Evolutionary conservation across 805 yeast species (phyloP).

Genomic region (Ogataea philodendri): DNA sequence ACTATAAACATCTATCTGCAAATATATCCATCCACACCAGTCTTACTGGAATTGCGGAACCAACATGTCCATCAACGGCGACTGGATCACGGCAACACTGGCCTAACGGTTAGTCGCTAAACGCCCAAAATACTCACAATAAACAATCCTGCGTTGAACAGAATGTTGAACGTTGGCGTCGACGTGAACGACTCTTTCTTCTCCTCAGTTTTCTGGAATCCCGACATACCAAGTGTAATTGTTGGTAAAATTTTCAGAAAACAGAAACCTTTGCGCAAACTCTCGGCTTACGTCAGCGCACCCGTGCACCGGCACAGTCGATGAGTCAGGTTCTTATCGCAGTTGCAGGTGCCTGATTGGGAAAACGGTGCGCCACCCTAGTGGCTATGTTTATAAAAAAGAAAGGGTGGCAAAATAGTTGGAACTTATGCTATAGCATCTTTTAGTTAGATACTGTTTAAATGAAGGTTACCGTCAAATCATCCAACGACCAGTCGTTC

Average conservation of each 20-base stretch:
- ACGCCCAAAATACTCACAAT: slow-evolving; percentile 34
- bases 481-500: slow-evolving; percentile 33
- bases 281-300: slow-evolving; percentile 2
- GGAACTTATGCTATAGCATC: slow-evolving; percentile 5
- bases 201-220: slow-evolving; percentile 28
- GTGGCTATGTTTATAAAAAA: slow-evolving; percentile 13
- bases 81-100: slow-evolving; percentile 74
- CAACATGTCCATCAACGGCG: slow-evolving; percentile 76
- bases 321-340: slow-evolving; percentile 5
- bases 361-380: slow-evolving; percentile 10
- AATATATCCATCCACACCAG: not conserved
- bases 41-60: slow-evolving; percentile 57
- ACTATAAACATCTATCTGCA: not conserved
- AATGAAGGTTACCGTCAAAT: slow-evolving; percentile 51
- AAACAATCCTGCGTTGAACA: slow-evolving; percentile 61
- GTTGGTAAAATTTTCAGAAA: slow-evolving; percentile 8
- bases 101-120: slow-evolving; percentile 36
- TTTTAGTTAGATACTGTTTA: slow-evolving; percentile 4
- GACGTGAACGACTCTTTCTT: slow-evolving; percentile 49
- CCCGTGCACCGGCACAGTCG: slow-evolving; percentile 7
- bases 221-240: slow-evolving; percentile 32
- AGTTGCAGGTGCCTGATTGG: slow-evolving; percentile 2
- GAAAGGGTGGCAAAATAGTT: slow-evolving; percentile 20
- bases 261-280: too few species aligned
- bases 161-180: slow-evolving; percentile 64